Evolutionary conservation across 305 asterid genomes (phyloP).

Genomic region (Solanum hybrid): DNA sequence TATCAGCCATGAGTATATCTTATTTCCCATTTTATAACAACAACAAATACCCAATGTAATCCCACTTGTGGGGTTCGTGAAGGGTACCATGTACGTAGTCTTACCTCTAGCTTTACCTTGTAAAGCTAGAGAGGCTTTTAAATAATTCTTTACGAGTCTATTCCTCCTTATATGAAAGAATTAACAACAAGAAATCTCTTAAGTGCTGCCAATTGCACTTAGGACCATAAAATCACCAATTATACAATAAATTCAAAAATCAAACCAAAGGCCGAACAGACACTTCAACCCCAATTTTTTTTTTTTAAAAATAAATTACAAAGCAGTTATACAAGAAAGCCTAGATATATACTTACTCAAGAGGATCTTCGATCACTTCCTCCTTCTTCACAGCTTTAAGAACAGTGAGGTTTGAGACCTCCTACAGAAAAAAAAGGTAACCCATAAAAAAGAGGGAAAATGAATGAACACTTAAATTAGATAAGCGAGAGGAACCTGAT

Average conservation of each 20-base stretch:
- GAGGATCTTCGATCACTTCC: constrained; percentile 4
- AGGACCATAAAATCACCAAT: neutral
- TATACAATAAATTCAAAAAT: neutral
- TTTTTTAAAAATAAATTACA: neutral
- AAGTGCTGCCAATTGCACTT: neutral
- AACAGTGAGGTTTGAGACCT: constrained; percentile 10
- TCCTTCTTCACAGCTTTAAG: constrained; percentile 3
- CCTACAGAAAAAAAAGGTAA: constrained; percentile 7
- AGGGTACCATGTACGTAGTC: neutral
- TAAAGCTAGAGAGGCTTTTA: neutral
- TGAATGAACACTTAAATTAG: neutral
- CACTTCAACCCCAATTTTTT: neutral
- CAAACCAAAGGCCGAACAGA: neutral
- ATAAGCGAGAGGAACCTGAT: constrained; percentile 13
- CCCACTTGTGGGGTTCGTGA: neutral
- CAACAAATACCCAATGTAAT: neutral
- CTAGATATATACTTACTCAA: constrained; percentile 1
- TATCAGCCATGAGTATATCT: neutral
- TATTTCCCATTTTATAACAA: neutral
- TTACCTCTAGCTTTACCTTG: neutral
- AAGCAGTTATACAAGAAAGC: neutral
- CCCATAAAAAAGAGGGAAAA: neutral
- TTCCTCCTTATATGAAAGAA: neutral
- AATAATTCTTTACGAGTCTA: neutral
- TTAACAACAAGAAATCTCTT: neutral